Base-by-base conservation (phyloP, 306 rosid species). In the Cyclanthera cordifolia region DNA sequence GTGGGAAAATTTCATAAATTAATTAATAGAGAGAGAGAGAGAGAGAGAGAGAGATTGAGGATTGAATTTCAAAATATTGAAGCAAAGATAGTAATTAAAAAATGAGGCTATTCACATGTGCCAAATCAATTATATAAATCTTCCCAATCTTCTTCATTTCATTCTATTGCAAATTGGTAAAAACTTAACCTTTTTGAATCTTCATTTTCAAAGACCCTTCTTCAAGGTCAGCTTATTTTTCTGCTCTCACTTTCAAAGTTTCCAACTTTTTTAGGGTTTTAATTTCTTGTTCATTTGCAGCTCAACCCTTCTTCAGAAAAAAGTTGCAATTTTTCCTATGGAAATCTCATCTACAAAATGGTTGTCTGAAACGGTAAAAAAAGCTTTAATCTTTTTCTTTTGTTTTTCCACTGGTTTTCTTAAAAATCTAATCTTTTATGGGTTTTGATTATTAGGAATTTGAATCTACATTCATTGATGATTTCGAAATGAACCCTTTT, bases 321-420 rank as follows among this genome's bases (percentile, higher is more conserved):
- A 9, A 3, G 15, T 21, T n/a, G n/a, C n/a, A 53, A 53, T 53
- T 59, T 59, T 17, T 17, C 25, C 48, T 0, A 60, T 37, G 78
- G 95, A 82, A 11, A 53, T 73, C 46, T 63, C 83, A n/a, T 53
- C 81, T 15, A 67, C 75, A 1, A 82, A 41, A 73, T 84, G 86
- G 90, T 47, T 86, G 43, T 81, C 83, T 16, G 89, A 90, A 32
- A 67, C 84, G 89, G 95, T 88, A 80, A 77, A 80, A 78, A 27
- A 78, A 27, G n/a, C 17, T 56, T 7, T 57, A 1, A 3, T 5
- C 12, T 59, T 59, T 30, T 19, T 9, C 14, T 19, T 20, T 8
- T 20, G 11, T 19, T 19, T 58, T 32, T 0, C 41, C 41, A 58
- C 37, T 7, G 23, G 45, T 1, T 53, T 53, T 53, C 10, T 17